phyloP scores from a whole-genome alignment of 1,284 basidiomycete genomes.

The Sparassis latifolia region DNA sequence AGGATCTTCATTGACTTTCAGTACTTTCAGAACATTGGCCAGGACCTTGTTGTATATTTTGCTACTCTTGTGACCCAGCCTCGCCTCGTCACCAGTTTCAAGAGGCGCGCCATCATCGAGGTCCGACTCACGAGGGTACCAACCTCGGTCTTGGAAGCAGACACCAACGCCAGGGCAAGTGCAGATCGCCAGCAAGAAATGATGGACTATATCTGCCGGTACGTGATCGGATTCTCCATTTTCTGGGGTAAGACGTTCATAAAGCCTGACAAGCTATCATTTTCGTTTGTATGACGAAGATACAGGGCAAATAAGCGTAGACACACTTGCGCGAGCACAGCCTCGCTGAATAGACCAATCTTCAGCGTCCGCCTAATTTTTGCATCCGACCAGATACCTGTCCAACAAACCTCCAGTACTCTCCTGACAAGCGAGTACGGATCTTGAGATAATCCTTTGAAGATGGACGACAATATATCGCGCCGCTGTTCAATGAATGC shows the following conservation, averaged over 20 bases:
- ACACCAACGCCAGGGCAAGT: slow-evolving; percentile 79
- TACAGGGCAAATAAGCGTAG: background rate
- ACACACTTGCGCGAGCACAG: slow-evolving; percentile 53
- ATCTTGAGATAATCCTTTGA: slow-evolving; percentile 64
- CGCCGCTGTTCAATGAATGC: slow-evolving; percentile 63
- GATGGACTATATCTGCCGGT: slow-evolving; percentile 79
- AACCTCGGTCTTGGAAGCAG: slow-evolving; percentile 86
- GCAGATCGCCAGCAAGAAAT: slow-evolving; percentile 85
- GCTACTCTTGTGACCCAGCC: slow-evolving; percentile 26
- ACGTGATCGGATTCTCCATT: slow-evolving; percentile 43
- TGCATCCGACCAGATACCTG: slow-evolving; percentile 62
- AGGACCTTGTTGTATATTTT: slow-evolving; percentile 85
- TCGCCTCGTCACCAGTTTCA: slow-evolving; percentile 26
- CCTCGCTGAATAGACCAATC: slow-evolving; percentile 60
- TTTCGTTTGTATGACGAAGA: background rate
- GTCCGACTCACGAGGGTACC: slow-evolving; percentile 73
- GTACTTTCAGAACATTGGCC: slow-evolving; percentile 62
- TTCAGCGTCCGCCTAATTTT: slow-evolving; percentile 67
- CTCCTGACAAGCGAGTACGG: slow-evolving; percentile 47
- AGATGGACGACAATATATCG: slow-evolving; percentile 54
- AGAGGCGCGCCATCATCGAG: slow-evolving; percentile 14
- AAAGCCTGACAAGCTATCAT: slow-evolving; percentile 61
- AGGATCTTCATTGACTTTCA: slow-evolving; percentile 80
- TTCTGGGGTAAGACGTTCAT: slow-evolving; percentile 53
- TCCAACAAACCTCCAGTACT: slow-evolving; percentile 62